phyloP scores from a whole-genome alignment of 1,139 yeast species.

The Keqinozyma sinolaborantium region DNA sequence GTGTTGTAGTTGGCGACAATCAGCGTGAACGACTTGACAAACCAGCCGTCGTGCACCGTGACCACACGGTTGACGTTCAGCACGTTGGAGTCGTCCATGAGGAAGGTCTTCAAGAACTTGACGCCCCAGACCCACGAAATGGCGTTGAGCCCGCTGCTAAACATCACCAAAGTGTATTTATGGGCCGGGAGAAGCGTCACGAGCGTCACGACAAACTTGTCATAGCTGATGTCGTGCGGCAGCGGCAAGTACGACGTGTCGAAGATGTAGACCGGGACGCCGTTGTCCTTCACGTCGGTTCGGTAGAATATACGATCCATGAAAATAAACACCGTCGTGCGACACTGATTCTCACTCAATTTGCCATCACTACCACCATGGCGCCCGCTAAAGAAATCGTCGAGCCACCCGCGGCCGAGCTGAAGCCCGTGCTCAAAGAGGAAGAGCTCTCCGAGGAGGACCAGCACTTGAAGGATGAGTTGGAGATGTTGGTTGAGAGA shows the following conservation, averaged over 20 bases:
- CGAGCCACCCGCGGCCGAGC: conserved; percentile 14
- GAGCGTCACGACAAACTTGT: conserved; percentile 37
- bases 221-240: conserved; percentile 43
- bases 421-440: conserved; percentile 28
- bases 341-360: conserved; percentile 1
- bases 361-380: conserved; percentile 11
- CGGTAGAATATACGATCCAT: conserved; percentile 59
- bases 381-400: conserved; percentile 18
- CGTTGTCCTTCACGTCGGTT: conserved; percentile 55
- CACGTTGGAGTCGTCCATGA: conserved; percentile 35
- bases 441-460: conserved; percentile 96
- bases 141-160: conserved; percentile 74
- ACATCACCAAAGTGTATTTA: conserved; percentile 65
- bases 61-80: conserved; percentile 55
- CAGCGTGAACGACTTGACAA: conserved; percentile 76
- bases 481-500: conserved; percentile 83
- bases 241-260: conserved; percentile 74
- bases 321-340: conserved; percentile 5
- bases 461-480: conserved; percentile 78
- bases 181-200: conserved; percentile 46
- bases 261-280: conserved; percentile 65
- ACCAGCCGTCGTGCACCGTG: conserved; percentile 91
- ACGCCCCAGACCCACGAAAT: conserved; percentile 77
- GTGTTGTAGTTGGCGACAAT: conserved; percentile 53
- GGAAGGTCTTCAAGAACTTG: conserved; percentile 66